phyloP scores from a whole-genome alignment of 2,329 filamentous ascomycete species.

The Bipolaris oryzae region DNA sequence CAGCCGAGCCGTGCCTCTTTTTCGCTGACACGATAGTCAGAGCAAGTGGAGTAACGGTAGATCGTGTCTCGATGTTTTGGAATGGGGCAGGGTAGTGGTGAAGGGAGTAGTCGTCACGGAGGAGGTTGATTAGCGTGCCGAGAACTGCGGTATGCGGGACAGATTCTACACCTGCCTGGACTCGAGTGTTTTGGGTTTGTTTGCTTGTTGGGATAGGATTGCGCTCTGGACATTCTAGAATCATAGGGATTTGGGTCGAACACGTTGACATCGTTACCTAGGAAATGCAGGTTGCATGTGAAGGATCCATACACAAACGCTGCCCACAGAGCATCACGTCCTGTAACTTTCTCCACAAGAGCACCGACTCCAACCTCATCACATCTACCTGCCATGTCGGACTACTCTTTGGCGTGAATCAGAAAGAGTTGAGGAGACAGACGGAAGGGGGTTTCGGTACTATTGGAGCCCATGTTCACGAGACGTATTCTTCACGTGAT shows the following conservation, averaged over 20 bases:
- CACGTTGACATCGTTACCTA: background rate
- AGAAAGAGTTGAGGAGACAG: background rate
- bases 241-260: background rate
- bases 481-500: background rate
- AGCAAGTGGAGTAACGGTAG: background rate
- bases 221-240: background rate
- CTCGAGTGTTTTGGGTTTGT: background rate
- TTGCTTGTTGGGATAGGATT: background rate
- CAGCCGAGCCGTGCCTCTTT: background rate
- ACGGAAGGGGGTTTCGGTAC: background rate
- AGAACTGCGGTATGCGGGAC: background rate
- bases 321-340: background rate
- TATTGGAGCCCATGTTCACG: background rate
- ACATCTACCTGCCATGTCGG: too few relatives aligned
- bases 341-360: background rate
- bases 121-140: background rate
- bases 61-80: background rate
- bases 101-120: background rate
- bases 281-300: background rate
- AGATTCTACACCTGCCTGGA: background rate
- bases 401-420: too few relatives aligned
- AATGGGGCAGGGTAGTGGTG: background rate
- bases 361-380: too few relatives aligned
- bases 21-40: slow-evolving; percentile 1
- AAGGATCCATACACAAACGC: background rate